Base-by-base conservation (phyloP, 352 stramenopile species). In the Phytophthora pistaciae region DNA sequence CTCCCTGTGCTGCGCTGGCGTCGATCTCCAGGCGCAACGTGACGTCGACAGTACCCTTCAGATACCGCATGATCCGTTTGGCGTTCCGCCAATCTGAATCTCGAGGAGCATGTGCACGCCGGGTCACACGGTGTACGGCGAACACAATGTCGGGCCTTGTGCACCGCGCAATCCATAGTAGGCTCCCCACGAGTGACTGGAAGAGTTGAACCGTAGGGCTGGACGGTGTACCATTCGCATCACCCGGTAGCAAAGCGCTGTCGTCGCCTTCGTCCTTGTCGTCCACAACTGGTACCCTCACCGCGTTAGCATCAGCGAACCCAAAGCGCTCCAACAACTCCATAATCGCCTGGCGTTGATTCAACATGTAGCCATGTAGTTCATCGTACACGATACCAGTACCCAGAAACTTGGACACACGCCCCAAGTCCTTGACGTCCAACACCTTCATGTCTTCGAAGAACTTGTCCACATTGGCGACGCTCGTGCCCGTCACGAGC, bases 291-390 rank as follows among this genome's bases (percentile, higher is more conserved):
- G 40, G 40, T 16, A 54, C 56, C 10, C 40, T 38, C 20, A 52
- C 55, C 20, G 55, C 7, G 20, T 60, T 49, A 8, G 33, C 54
- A 31, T 61, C 13, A 23, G 11, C 33, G 21, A 36, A 21, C 8
- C 33, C 55, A 25, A 61, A 61, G 11, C 11, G 20, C 10, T 61
- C 55, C 20, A 60, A 16, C 33, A 60, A 10, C n/a, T 49, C 54
- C 20, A 49, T 8, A 10, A 60, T 60, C 5, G 8, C n/a, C n/a
- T 60, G 31, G 4, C 33, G 9, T 14, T 60, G 54, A 4, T 60
- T 18, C 7, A 60, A 10, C n/a, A 60, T 33, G n/a, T 49, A 60
- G 1, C 54, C 33, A 31, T 48, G 3, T n/a, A 31, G 3, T 9
- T 48, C 18, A 20, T 60, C n/a, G 33, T 48, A 60, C 54, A n/a